These are phyloP conservation scores for Sclerotinia borealis DNA, from an alignment of 2,329 filamentous ascomycete genomes.

Conservation along the genomic window DNA sequence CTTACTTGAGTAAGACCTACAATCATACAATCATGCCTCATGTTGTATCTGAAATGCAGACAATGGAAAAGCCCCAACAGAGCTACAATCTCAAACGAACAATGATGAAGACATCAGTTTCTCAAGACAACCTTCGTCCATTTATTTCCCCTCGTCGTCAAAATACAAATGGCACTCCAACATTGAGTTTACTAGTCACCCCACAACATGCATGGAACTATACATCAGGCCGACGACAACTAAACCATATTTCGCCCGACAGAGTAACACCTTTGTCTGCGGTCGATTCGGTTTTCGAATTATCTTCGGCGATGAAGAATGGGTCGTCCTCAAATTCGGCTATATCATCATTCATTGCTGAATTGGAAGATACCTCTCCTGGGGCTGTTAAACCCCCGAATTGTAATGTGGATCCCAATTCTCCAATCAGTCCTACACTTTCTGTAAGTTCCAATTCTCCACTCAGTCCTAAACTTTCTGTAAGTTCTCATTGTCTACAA, in stretches of 20 bases:
- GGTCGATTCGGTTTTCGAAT: constrained; percentile 26
- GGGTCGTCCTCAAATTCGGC: constrained; percentile 21
- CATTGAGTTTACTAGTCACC: constrained; percentile 17
- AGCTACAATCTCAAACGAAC: neutral
- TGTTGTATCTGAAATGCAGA: constrained; percentile 8
- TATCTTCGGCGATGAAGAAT: constrained; percentile 12
- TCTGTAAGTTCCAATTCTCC: neutral
- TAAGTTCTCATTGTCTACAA: neutral
- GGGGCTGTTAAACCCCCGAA: neutral
- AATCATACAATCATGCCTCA: constrained; percentile 7
- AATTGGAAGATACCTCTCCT: constrained; percentile 28
- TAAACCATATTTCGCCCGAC: constrained; percentile 20
- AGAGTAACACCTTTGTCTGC: constrained; percentile 20
- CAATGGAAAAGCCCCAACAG: neutral
- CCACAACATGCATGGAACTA: constrained; percentile 20
- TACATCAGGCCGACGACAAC: constrained; percentile 15
- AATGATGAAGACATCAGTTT: neutral
- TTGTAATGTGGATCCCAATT: neutral
- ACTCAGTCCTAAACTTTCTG: constrained; percentile 5
- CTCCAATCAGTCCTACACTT: neutral
- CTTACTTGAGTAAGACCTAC: neutral
- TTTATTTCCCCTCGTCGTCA: neutral
- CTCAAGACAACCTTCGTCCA: neutral
- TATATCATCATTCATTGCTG: constrained; percentile 20
- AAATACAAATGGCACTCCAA: constrained; percentile 5